Evolutionary conservation across 2,329 filamentous ascomycete genomes (phyloP), one percentile per base, ranked within the genome.

Genomic region (Aspergillus arachidicola): DNA sequence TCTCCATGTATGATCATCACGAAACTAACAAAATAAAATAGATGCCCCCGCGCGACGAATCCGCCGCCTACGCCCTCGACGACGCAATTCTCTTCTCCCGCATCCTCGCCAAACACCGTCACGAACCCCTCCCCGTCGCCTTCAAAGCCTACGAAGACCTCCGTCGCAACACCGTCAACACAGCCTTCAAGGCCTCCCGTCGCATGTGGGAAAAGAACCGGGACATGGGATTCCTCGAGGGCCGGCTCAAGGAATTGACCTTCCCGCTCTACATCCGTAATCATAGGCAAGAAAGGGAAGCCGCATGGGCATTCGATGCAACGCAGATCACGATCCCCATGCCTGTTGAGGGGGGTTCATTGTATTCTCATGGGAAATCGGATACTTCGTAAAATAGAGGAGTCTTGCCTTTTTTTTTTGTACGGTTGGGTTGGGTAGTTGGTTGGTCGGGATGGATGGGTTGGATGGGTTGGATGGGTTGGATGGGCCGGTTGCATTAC

Each of bases 21-120:
- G 3, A 12, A 57, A 63, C 64, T 66, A 36, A 71, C 10, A 41
- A 55, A 57, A 63, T 11, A 34, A 48, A 51, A 21, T 59, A 82
- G 80, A 82, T 83, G 81, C 80, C 81, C 1, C 81, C 81, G 0
- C 77, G 78, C 26, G 81, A 81, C 51, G 81, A 83, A 69, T 80
- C 78, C 6, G 79, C 79, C 9, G 77, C 79, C 1, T 78, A 80
- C 57, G 80, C 79, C 1, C 72, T 83, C 6, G 81, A 82, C 62
- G 81, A 82, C 60, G 77, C 77, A 1, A 78, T 83, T 28, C 66
- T 82, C 0, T 76, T 83, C 60, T 76, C 80, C 14, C 76, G 79
- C 1, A 73, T 79, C 19, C 63, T 82, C 1, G 65, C 74, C 1
- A 66, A 72, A 7, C 75, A 79, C 61, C 69, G 75, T 16, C 65